A percentile compares a stretch with the other conserved stretches of the same genome.
phyloP scores from a whole-genome alignment of 1,139 yeast species.

The Diutina rugosa region DNA sequence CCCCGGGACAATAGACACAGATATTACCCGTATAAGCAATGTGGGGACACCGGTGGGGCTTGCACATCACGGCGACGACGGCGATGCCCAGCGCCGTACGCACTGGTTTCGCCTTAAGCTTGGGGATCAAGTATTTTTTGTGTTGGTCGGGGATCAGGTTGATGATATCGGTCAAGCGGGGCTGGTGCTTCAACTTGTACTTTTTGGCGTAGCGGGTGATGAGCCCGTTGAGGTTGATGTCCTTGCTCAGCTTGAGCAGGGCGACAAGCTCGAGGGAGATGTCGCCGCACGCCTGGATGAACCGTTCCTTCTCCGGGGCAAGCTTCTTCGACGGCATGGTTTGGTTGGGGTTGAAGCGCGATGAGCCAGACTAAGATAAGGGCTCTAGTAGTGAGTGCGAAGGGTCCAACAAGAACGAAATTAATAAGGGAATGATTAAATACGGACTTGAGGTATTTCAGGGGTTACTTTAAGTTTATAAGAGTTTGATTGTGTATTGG shows the following conservation, averaged over 20 bases:
- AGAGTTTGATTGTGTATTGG: too few relatives aligned
- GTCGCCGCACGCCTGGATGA: constrained; percentile 86
- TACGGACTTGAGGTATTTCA: too few relatives aligned
- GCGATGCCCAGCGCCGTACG: constrained; percentile 98
- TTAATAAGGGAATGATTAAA: too few relatives aligned
- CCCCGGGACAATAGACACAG: constrained; percentile 99
- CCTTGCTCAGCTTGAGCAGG: constrained; percentile 61
- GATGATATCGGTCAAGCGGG: constrained; percentile 88
- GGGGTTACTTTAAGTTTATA: too few relatives aligned
- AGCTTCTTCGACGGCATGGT: constrained; percentile 21
- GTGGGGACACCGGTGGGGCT: constrained; percentile 98
- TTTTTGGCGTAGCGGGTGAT: constrained; percentile 79
- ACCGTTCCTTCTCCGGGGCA: constrained; percentile 85
- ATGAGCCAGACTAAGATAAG: background rate
- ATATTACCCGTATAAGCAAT: constrained; percentile 97
- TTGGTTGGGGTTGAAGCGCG: background rate
- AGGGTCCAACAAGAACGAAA: too few relatives aligned
- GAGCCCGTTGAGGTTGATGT: constrained; percentile 81
- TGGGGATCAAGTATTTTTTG: constrained; percentile 82
- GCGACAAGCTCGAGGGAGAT: constrained; percentile 80
- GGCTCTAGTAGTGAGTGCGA: background rate
- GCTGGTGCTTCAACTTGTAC: constrained; percentile 84
- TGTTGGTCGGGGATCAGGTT: constrained; percentile 94
- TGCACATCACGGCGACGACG: constrained; percentile 98
- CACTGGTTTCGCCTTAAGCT: constrained; percentile 93